A percentile compares a stretch with the other conserved stretches of the same genome.
Evolutionary conservation across 139 green algal genomes (phyloP).

Genomic region (Chlamydomonas eustigma): DNA sequence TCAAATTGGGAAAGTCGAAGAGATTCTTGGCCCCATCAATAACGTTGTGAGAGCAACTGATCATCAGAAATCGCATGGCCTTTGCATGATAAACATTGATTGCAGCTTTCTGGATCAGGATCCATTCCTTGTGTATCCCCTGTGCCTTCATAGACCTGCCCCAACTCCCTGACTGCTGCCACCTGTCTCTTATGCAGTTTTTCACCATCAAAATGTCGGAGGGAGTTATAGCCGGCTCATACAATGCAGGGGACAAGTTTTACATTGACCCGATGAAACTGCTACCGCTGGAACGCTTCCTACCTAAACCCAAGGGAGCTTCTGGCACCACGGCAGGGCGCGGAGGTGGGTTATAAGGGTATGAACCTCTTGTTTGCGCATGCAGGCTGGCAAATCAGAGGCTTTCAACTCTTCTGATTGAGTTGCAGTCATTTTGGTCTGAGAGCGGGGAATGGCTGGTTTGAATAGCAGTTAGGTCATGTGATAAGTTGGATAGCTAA

Average conservation of each 20-base stretch:
- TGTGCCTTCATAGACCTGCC: too few relatives aligned
- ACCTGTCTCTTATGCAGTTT: neutral
- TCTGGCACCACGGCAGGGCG: conserved; percentile 12
- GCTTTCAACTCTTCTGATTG: too few relatives aligned
- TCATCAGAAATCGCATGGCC: neutral
- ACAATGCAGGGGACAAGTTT: conserved; percentile 92
- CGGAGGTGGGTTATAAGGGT: neutral
- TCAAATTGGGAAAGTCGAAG: conserved; percentile 95
- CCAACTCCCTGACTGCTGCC: too few relatives aligned
- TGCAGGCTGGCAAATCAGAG: too few relatives aligned
- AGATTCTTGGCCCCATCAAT: conserved; percentile 97
- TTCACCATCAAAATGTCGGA: conserved; percentile 94
- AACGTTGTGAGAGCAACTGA: conserved; percentile 50
- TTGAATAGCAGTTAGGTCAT: too few relatives aligned
- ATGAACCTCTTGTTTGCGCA: too few relatives aligned
- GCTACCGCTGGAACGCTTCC: conserved; percentile 82
- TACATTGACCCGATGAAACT: conserved; percentile 92
- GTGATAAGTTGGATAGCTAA: too few relatives aligned
- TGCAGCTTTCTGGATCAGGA: too few relatives aligned
- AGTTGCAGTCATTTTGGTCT: too few relatives aligned
- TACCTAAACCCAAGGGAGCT: conserved; percentile 81
- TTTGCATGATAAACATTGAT: too few relatives aligned
- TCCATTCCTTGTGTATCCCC: too few relatives aligned
- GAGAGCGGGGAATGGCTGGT: too few relatives aligned
- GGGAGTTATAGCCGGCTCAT: conserved; percentile 88